Percentiles rank a stretch among this genome's conserved stretches.
Evolutionary conservation across 768 basidiomycete genomes (phyloP).

Genomic region (Boletus sensibilis): DNA sequence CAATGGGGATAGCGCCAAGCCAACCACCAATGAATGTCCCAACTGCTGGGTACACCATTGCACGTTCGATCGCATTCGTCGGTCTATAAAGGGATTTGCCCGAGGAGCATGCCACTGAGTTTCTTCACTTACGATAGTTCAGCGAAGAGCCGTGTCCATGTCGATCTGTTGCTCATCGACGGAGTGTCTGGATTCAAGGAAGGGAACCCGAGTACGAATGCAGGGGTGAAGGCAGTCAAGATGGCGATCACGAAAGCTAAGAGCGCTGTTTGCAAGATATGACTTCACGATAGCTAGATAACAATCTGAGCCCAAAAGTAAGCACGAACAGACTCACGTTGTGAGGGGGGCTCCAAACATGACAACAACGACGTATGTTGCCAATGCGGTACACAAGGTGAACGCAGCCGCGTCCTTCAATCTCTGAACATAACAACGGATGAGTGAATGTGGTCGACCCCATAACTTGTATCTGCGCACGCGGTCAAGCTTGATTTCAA

Average conservation of each 20-base stretch:
- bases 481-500: slow-evolving; percentile 44
- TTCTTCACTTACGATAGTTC: slow-evolving; percentile 67
- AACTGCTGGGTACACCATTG: slow-evolving; percentile 74
- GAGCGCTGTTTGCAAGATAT: slow-evolving; percentile 59
- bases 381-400: slow-evolving; percentile 49
- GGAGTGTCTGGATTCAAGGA: slow-evolving; percentile 41
- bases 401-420: slow-evolving; percentile 49
- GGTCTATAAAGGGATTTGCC: slow-evolving; percentile 35
- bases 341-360: slow-evolving; percentile 75
- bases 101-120: not conserved
- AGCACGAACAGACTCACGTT: slow-evolving; percentile 40
- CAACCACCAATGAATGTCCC: slow-evolving; percentile 76
- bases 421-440: slow-evolving; percentile 39
- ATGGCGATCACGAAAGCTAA: slow-evolving; percentile 68
- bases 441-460: not conserved
- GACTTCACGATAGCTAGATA: slow-evolving; percentile 35
- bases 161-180: slow-evolving; percentile 55
- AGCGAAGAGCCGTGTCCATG: slow-evolving; percentile 79
- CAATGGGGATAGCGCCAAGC: slow-evolving; percentile 80
- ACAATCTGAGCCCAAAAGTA: not conserved
- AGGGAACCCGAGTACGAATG: slow-evolving; percentile 67
- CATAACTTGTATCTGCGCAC: slow-evolving; percentile 26
- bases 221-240: slow-evolving; percentile 63
- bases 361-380: slow-evolving; percentile 50
- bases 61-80: slow-evolving; percentile 69